These are phyloP conservation scores for Otatea glauca DNA, from an alignment of 176 grass and related monocot species.

Conservation along the genomic window DNA sequence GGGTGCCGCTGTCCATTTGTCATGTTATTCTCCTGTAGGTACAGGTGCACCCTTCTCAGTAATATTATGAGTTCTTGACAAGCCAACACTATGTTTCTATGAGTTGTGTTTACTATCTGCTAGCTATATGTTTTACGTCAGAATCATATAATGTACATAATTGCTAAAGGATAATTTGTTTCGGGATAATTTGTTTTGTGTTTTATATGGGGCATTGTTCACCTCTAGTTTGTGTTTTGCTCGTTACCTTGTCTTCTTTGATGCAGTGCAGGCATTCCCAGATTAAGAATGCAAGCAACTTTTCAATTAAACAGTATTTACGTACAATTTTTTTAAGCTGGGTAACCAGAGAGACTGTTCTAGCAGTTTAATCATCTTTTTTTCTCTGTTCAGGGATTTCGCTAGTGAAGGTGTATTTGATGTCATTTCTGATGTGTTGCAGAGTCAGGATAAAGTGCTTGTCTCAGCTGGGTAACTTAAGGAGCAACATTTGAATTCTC, in stretches of 20 bases:
- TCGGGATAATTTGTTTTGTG: too few relatives aligned
- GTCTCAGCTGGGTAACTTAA: slow-evolving; percentile 82
- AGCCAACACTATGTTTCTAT: slow-evolving; percentile 11
- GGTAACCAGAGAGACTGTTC: not conserved
- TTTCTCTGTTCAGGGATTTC: slow-evolving; percentile 65
- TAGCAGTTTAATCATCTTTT: slow-evolving; percentile 47
- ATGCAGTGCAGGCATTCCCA: slow-evolving; percentile 2
- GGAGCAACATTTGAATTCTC: slow-evolving; percentile 4
- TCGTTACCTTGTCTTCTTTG: slow-evolving; percentile 8
- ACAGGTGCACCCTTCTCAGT: not conserved
- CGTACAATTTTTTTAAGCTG: slow-evolving; percentile 33
- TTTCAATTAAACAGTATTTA: slow-evolving; percentile 14
- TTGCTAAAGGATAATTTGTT: not conserved
- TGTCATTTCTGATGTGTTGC: slow-evolving; percentile 77
- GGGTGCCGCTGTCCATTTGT: not conserved
- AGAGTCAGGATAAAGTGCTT: slow-evolving; percentile 77
- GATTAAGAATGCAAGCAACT: not conserved
- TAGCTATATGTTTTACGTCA: slow-evolving; percentile 1
- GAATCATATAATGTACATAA: slow-evolving; percentile 2
- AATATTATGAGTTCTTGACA: not conserved
- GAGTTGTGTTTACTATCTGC: not conserved
- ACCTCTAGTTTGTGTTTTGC: slow-evolving; percentile 37
- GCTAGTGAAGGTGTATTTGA: slow-evolving; percentile 73
- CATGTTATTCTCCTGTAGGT: slow-evolving; percentile 26
- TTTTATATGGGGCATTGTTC: slow-evolving; percentile 11